Evolutionary conservation across 306 rosid species (phyloP).

Genomic region (Gynostemma pentaphyllum): DNA sequence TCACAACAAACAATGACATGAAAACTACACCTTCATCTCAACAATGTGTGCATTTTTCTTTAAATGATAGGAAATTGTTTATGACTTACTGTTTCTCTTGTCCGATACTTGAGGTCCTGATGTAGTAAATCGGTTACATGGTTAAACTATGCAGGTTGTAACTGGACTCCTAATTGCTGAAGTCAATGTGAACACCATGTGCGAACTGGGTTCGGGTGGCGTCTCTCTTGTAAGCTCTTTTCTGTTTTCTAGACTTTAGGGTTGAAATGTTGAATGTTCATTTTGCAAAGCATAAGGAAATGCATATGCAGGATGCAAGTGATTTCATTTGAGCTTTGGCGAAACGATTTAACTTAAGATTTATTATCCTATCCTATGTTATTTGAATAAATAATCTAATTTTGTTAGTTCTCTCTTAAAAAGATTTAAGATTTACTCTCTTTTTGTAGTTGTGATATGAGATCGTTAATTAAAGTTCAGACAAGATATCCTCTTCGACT

Average conservation of each 20-base stretch:
- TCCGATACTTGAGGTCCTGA: background rate
- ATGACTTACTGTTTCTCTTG: background rate
- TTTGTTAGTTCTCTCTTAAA: background rate
- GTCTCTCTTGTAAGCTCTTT: conserved; percentile 50
- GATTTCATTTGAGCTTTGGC: background rate
- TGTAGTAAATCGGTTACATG: background rate
- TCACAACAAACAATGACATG: background rate
- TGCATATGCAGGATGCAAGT: background rate
- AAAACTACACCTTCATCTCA: background rate
- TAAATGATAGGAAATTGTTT: background rate
- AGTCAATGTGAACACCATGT: conserved; percentile 75
- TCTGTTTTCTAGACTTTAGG: background rate
- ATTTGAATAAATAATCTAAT: background rate
- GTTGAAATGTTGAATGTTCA: background rate
- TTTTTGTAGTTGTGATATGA: background rate
- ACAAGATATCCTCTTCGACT: background rate
- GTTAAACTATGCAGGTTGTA: conserved; percentile 38
- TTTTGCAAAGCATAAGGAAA: background rate
- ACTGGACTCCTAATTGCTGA: conserved; percentile 72
- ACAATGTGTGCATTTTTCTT: background rate
- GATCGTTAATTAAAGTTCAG: background rate
- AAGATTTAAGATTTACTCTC: background rate
- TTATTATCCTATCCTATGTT: background rate
- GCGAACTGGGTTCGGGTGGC: conserved; percentile 71
- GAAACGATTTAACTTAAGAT: background rate